Evolutionary conservation across 2,329 filamentous ascomycete species (phyloP).

Genomic region (Xylaria sp.): DNA sequence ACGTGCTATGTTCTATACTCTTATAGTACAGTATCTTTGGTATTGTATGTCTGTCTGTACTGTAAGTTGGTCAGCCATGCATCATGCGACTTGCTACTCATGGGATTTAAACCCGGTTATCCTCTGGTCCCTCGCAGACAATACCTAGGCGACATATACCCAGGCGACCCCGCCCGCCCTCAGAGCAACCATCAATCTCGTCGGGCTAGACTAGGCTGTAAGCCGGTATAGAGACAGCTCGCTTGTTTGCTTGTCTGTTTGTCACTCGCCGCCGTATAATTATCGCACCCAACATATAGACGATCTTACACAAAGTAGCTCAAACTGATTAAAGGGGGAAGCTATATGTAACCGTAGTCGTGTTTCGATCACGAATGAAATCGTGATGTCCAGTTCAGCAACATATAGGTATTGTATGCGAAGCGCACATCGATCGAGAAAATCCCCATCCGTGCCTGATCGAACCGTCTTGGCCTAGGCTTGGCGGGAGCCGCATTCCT

Average conservation of each 20-base stretch:
- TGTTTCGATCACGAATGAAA: not conserved
- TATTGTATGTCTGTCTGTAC: not conserved
- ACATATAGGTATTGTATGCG: not conserved
- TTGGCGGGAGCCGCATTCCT: slow-evolving; percentile 40
- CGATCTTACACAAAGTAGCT: not conserved
- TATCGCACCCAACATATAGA: not conserved
- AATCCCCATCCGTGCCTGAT: slow-evolving; percentile 33
- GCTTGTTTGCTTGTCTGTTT: not conserved
- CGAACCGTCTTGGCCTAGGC: slow-evolving; percentile 36
- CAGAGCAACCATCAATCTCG: slow-evolving; percentile 2
- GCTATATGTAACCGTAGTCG: not conserved
- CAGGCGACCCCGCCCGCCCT: slow-evolving; percentile 1
- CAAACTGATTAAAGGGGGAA: not conserved
- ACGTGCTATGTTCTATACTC: not conserved
- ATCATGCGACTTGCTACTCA: slow-evolving; percentile 24
- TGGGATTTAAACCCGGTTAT: slow-evolving; percentile 30
- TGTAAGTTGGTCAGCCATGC: slow-evolving; percentile 19
- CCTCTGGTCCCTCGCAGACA: slow-evolving; percentile 23
- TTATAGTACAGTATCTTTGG: not conserved
- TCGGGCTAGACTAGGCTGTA: slow-evolving; percentile 22
- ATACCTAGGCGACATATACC: slow-evolving; percentile 16
- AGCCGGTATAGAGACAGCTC: slow-evolving; percentile 16
- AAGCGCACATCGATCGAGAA: slow-evolving; percentile 27
- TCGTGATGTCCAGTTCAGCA: not conserved
- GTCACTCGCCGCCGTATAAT: not conserved